Conservation (phyloP, 257 asterid species). For the Solanum medicagineum region DNA sequence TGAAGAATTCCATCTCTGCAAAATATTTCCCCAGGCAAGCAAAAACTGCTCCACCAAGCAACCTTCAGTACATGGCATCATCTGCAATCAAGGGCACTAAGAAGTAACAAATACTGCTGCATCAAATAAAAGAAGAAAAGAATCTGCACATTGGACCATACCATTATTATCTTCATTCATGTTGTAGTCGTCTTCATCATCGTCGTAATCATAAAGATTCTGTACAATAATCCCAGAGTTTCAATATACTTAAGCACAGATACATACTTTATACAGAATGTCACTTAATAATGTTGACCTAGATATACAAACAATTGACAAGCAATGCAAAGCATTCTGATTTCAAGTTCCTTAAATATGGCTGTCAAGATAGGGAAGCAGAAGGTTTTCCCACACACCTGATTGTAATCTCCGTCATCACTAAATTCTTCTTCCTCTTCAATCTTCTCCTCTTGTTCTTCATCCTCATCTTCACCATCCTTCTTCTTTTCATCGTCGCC, state of each 20-base stretch:
- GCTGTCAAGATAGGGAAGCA: not conserved
- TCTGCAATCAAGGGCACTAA: not conserved
- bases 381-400: constrained; percentile 18
- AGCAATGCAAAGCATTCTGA: not conserved
- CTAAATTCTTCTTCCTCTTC: constrained; percentile 48
- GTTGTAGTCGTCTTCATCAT: constrained; percentile 65
- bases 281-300: not conserved
- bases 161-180: constrained; percentile 42
- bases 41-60: not conserved
- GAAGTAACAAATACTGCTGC: not conserved
- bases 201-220: constrained; percentile 41
- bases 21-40: not conserved
- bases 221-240: constrained; percentile 9
- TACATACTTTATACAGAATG: not conserved
- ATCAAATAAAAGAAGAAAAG: not conserved
- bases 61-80: not conserved
- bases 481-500: constrained; percentile 27
- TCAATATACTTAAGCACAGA: not conserved
- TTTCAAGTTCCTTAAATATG: not conserved
- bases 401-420: constrained; percentile 54
- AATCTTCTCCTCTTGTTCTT: constrained; percentile 29
- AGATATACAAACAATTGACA: not conserved
- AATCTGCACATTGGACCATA: constrained; percentile 3
- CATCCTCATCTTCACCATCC: constrained; percentile 47
- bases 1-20: not conserved